Conservation (phyloP, 148 eudicot species). For the Rhododendron mucronatum region DNA sequence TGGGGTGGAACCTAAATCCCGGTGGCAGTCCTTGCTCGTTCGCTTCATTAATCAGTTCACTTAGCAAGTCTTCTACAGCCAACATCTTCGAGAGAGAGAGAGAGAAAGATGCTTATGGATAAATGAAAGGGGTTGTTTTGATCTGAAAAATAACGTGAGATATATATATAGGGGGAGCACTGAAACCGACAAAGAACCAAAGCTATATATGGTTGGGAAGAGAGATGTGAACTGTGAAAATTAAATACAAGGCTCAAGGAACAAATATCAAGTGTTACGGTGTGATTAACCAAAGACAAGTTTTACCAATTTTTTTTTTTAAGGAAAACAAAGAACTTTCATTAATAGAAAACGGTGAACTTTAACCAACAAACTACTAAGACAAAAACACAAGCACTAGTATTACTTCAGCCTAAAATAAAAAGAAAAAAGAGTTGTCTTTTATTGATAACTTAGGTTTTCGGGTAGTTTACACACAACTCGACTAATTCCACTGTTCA, state of each 20-base stretch:
- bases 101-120: not conserved
- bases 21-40: conserved; percentile 58
- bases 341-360: conserved; percentile 25
- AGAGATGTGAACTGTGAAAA: not conserved
- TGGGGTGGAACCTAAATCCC: conserved; percentile 76
- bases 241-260: not conserved
- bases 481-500: too few relatives aligned
- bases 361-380: conserved; percentile 2
- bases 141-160: not conserved
- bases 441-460: not conserved
- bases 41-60: conserved; percentile 41
- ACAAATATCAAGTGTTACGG: conserved; percentile 2
- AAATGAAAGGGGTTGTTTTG: not conserved
- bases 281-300: not conserved
- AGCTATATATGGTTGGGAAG: not conserved
- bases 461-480: too few relatives aligned
- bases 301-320: too few relatives aligned
- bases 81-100: conserved; percentile 20
- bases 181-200: conserved; percentile 28
- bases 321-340: too few relatives aligned
- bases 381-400: not conserved
- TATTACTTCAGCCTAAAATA: not conserved
- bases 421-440: not conserved
- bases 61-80: conserved; percentile 49
- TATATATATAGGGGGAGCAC: conserved; percentile 10